Percentiles rank a stretch among this genome's conserved stretches.
phyloP scores from a whole-genome alignment of 805 yeast genomes.

The Priceomyces carsonii region DNA sequence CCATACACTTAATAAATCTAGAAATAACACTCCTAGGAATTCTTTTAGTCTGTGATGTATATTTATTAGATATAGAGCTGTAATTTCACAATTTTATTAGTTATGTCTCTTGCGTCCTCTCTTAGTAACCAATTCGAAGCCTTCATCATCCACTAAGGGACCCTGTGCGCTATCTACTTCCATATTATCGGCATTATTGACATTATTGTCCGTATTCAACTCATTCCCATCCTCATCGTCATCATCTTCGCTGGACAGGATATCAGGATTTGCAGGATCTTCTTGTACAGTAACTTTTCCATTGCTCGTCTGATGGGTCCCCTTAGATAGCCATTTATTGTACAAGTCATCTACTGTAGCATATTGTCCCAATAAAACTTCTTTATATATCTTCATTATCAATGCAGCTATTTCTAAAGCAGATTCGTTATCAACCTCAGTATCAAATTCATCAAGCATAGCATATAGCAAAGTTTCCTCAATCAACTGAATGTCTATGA shows the following conservation, averaged over 20 bases:
- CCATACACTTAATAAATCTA: constrained; percentile 38
- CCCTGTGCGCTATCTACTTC: constrained; percentile 39
- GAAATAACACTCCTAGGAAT: constrained; percentile 35
- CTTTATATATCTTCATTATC: constrained; percentile 64
- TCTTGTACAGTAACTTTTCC: constrained; percentile 48
- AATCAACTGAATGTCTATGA: constrained; percentile 74
- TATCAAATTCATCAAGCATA: constrained; percentile 94
- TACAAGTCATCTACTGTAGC: constrained; percentile 59
- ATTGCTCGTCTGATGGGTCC: constrained; percentile 41
- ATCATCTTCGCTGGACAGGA: constrained; percentile 47
- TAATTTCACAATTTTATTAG: constrained; percentile 18
- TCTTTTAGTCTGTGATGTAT: constrained; percentile 24
- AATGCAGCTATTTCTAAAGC: constrained; percentile 72
- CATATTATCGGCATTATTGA: constrained; percentile 23
- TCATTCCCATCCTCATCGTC: constrained; percentile 43
- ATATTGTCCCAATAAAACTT: constrained; percentile 57
- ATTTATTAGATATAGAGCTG: background rate
- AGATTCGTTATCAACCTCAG: constrained; percentile 84
- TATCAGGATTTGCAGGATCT: constrained; percentile 67
- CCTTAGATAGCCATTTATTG: constrained; percentile 55
- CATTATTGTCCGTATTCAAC: constrained; percentile 17
- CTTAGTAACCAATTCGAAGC: constrained; percentile 84
- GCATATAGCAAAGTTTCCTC: constrained; percentile 86
- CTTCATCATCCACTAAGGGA: constrained; percentile 90
- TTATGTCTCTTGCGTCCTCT: constrained; percentile 49